Conservation (phyloP, 2,329 filamentous ascomycete species). For the Alternaria solani region DNA sequence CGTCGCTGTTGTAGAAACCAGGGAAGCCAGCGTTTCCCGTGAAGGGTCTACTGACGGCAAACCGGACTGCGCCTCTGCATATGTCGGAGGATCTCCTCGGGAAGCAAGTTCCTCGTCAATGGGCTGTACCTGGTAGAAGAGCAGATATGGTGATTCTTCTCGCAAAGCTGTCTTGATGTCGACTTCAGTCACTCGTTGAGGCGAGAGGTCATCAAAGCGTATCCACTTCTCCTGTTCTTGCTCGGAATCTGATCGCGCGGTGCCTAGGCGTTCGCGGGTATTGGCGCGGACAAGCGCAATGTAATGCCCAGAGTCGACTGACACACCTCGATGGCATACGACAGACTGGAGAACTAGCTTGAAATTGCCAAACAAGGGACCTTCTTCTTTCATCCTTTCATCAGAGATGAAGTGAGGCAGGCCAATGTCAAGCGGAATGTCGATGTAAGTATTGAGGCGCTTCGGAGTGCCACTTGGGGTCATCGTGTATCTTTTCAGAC, state of each 20-base stretch:
- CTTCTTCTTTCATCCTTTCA: slow-evolving; percentile 72
- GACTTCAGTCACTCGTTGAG: slow-evolving; percentile 75
- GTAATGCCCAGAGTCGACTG: slow-evolving; percentile 90
- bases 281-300: slow-evolving; percentile 82
- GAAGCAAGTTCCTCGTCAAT: slow-evolving; percentile 72
- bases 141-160: slow-evolving; percentile 89
- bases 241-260: slow-evolving; percentile 55
- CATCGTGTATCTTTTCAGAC: slow-evolving; percentile 88
- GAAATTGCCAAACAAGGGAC: slow-evolving; percentile 82
- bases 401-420: slow-evolving; percentile 91
- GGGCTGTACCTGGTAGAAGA: slow-evolving; percentile 95
- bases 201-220: slow-evolving; percentile 86
- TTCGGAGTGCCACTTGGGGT: slow-evolving; percentile 71
- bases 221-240: slow-evolving; percentile 71
- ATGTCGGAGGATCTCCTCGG: slow-evolving; percentile 52
- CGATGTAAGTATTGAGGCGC: slow-evolving; percentile 82
- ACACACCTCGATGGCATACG: slow-evolving; percentile 88
- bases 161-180: slow-evolving; percentile 80
- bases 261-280: slow-evolving; percentile 50
- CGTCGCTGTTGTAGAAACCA: slow-evolving; percentile 25
- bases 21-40: slow-evolving; percentile 38
- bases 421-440: slow-evolving; percentile 85
- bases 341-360: slow-evolving; percentile 91
- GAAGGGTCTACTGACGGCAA: slow-evolving; percentile 35
- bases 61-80: slow-evolving; percentile 46